Conservation (phyloP, 768 basidiomycete species). For the Sutorius australiensis region DNA sequence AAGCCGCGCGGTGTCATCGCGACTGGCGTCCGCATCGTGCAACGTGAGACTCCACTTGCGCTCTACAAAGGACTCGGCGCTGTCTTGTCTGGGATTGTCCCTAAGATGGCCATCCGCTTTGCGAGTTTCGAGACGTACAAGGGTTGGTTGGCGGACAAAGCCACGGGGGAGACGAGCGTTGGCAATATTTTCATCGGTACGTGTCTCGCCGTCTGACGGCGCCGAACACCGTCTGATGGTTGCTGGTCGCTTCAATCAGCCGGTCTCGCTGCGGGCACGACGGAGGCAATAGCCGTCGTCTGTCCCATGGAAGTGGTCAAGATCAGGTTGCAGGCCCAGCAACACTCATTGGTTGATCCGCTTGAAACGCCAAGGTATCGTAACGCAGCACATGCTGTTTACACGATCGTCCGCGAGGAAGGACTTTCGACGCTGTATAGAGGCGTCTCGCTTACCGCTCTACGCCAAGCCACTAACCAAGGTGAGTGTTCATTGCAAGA, state of each 20-base stretch:
- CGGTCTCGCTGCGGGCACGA: constrained; percentile 91
- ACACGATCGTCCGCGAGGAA: constrained; percentile 91
- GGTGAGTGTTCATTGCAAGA: constrained; percentile 40
- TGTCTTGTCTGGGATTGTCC: constrained; percentile 93
- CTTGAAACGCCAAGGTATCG: constrained; percentile 90
- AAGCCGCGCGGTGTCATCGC: constrained; percentile 91
- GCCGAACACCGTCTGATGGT: neutral
- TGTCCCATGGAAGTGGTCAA: constrained; percentile 99
- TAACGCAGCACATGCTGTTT: constrained; percentile 95
- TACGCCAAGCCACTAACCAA: constrained; percentile 97
- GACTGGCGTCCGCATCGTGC: constrained; percentile 83
- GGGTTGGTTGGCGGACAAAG: constrained; percentile 66
- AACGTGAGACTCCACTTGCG: constrained; percentile 89
- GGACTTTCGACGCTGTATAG: constrained; percentile 82
- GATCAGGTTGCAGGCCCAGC: constrained; percentile 95
- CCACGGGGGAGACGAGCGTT: constrained; percentile 75
- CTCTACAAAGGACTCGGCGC: constrained; percentile 98
- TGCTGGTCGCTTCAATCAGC: constrained; percentile 45
- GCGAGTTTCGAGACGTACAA: constrained; percentile 98
- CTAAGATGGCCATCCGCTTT: constrained; percentile 99
- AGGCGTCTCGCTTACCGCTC: constrained; percentile 88
- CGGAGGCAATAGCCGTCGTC: constrained; percentile 91
- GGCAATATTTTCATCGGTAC: constrained; percentile 84
- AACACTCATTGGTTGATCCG: constrained; percentile 95
- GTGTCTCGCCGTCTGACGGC: constrained; percentile 21